Conservation (phyloP, 441 rosid species). For the Hypseocharis bilobata region DNA sequence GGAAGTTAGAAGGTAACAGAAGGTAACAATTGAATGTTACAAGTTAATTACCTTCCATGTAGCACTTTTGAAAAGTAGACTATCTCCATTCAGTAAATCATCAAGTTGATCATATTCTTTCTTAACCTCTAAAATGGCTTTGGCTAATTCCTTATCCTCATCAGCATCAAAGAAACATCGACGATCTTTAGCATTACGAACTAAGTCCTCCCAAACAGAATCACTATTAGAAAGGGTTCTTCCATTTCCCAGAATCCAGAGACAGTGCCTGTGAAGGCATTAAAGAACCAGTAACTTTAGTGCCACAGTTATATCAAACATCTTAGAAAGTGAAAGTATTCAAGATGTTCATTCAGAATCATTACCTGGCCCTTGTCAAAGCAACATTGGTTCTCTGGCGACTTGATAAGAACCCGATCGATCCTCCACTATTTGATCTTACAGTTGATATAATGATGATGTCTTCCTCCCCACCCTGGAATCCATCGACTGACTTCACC, state of each 20-base stretch:
- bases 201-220: conserved; percentile 33
- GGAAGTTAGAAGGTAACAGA: background rate
- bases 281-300: background rate
- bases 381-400: conserved; percentile 39
- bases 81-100: conserved; percentile 31
- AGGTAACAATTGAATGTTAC: background rate
- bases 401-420: conserved; percentile 30
- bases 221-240: conserved; percentile 23
- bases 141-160: conserved; percentile 32
- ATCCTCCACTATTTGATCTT: conserved; percentile 26
- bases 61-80: conserved; percentile 28
- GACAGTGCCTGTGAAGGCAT: conserved; percentile 29
- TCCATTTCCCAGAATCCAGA: conserved; percentile 43
- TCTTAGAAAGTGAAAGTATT: too few species aligned
- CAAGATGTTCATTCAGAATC: too few species aligned
- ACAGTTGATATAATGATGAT: conserved; percentile 40
- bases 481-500: conserved; percentile 39
- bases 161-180: conserved; percentile 39
- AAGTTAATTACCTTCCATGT: conserved; percentile 37
- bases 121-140: conserved; percentile 27
- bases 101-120: conserved; percentile 32
- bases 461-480: conserved; percentile 53
- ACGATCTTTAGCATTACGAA: conserved; percentile 33
- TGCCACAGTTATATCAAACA: too few species aligned
- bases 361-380: conserved; percentile 37